Conservation (phyloP, 2,329 filamentous ascomycete species). For the Pestalotiopsis sp. region DNA sequence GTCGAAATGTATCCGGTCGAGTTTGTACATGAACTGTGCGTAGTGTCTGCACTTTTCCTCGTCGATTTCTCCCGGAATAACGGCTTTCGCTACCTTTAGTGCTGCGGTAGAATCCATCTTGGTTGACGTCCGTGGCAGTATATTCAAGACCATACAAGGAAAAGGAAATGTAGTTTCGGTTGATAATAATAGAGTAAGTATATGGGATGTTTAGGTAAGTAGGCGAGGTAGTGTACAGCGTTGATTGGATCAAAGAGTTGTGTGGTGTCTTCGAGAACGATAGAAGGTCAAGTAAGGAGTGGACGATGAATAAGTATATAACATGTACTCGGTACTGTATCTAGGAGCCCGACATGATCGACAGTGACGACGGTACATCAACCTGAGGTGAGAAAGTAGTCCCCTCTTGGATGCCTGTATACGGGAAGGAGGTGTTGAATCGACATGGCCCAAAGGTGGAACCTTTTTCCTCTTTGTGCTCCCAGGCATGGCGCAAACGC, state of each 20-base stretch:
- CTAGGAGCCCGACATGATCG: background rate
- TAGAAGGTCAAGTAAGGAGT: background rate
- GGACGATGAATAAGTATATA: background rate
- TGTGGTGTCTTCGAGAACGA: background rate
- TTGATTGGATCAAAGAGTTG: background rate
- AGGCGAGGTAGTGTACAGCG: background rate
- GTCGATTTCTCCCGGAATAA: constrained; percentile 23
- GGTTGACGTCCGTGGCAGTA: too few species aligned
- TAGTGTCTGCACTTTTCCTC: constrained; percentile 39
- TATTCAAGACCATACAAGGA: background rate
- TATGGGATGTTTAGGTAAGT: background rate
- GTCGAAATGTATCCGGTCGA: constrained; percentile 39
- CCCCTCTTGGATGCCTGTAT: background rate
- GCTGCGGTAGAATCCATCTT: too few species aligned
- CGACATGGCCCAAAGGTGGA: background rate
- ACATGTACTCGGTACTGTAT: background rate
- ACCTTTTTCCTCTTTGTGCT: background rate
- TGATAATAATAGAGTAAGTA: background rate
- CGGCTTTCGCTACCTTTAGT: too few species aligned
- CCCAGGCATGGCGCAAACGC: background rate
- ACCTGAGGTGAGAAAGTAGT: background rate
- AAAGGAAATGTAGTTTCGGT: background rate
- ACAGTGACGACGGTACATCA: background rate
- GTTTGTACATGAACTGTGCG: constrained; percentile 38
- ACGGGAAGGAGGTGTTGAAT: background rate